Evolutionary conservation across 768 basidiomycete species (phyloP).

Genomic region (Pulveroboletus sp.): DNA sequence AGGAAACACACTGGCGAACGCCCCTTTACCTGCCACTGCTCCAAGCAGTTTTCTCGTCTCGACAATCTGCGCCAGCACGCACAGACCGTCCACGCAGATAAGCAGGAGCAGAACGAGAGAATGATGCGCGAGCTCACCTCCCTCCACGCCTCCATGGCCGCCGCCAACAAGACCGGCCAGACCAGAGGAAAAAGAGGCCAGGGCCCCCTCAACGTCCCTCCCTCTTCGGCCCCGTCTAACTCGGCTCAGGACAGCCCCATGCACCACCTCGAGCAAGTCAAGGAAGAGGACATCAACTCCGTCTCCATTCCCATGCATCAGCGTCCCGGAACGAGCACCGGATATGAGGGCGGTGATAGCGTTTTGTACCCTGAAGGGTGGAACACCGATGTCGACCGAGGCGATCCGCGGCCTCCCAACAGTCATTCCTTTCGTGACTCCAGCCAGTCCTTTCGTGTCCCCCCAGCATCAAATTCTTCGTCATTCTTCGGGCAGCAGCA

Average conservation of each 20-base stretch:
- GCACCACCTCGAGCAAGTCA: constrained; percentile 32
- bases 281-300: constrained; percentile 39
- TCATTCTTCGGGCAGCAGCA: constrained; percentile 39
- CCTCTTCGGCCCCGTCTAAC: background rate
- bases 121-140: constrained; percentile 90
- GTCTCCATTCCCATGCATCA: constrained; percentile 35
- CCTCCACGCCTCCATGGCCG: constrained; percentile 78
- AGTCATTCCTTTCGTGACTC: constrained; percentile 75
- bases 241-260: constrained; percentile 13
- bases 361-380: constrained; percentile 34
- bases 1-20: constrained; percentile 99
- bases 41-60: constrained; percentile 91
- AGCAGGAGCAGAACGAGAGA: constrained; percentile 79
- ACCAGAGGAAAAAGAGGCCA: constrained; percentile 39
- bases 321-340: constrained; percentile 70
- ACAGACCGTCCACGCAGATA: constrained; percentile 95
- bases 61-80: constrained; percentile 97
- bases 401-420: constrained; percentile 36
- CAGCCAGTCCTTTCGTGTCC: constrained; percentile 79
- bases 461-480: constrained; percentile 41
- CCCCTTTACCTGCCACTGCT: constrained; percentile 94
- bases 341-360: constrained; percentile 54
- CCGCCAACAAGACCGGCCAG: constrained; percentile 39
- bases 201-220: constrained; percentile 12
- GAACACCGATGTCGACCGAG: constrained; percentile 37